These are phyloP conservation scores for Psophocarpus tetragonolobus DNA, from an alignment of 306 rosid species.

Conservation along the genomic window DNA sequence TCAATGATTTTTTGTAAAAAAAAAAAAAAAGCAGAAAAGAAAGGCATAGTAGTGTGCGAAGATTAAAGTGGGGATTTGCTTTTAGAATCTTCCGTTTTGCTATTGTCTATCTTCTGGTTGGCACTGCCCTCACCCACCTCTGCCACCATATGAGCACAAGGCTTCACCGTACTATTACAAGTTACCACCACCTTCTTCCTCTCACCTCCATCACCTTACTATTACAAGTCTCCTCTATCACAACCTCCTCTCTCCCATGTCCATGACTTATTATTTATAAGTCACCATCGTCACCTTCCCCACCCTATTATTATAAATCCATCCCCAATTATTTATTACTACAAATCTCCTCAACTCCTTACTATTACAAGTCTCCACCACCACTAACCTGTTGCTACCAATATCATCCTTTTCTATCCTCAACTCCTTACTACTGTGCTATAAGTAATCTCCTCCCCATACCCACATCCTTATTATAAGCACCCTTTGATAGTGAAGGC, in stretches of 20 bases:
- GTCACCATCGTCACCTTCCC: too few relatives aligned
- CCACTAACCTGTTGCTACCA: constrained; percentile 33
- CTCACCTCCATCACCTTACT: too few relatives aligned
- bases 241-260: too few relatives aligned
- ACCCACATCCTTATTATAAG: constrained; percentile 41
- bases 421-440: constrained; percentile 26
- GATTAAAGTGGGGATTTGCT: too few relatives aligned
- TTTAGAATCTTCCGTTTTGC: too few relatives aligned
- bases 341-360: constrained; percentile 40
- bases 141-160: constrained; percentile 20
- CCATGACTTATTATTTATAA: too few relatives aligned
- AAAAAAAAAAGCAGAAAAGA: too few relatives aligned
- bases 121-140: background rate
- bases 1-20: too few relatives aligned
- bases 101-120: too few relatives aligned
- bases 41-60: too few relatives aligned
- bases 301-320: constrained; percentile 27
- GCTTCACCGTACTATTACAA: constrained; percentile 10
- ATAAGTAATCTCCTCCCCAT: constrained; percentile 39
- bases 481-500: constrained; percentile 68
- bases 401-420: constrained; percentile 22
- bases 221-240: too few relatives aligned
- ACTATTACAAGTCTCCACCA: constrained; percentile 22
- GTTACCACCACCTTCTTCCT: too few relatives aligned
- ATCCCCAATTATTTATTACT: constrained; percentile 31